phyloP scores from a whole-genome alignment of 371 early-diverging fungal genomes.

The Mortierella sp. region DNA sequence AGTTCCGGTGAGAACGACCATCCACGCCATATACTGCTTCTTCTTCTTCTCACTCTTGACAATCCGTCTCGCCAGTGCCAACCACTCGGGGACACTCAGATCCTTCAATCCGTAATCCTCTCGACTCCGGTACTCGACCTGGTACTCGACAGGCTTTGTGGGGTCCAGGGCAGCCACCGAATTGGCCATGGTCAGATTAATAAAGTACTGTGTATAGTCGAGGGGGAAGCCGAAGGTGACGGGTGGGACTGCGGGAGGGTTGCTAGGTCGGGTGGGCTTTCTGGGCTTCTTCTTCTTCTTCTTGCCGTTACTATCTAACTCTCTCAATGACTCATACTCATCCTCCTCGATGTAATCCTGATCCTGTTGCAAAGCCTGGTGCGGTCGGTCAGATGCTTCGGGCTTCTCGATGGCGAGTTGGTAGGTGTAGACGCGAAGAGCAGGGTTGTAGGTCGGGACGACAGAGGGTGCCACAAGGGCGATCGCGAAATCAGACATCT shows the following conservation, averaged over 20 bases:
- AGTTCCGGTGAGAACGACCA: slow-evolving; percentile 51
- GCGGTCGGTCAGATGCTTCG: background rate
- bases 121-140: slow-evolving; percentile 72
- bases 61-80: slow-evolving; percentile 65
- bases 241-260: slow-evolving; percentile 40
- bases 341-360: slow-evolving; percentile 27
- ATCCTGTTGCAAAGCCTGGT: background rate
- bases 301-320: slow-evolving; percentile 19
- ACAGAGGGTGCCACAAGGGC: slow-evolving; percentile 80
- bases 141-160: slow-evolving; percentile 47
- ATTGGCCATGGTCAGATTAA: slow-evolving; percentile 63
- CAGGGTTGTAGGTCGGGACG: slow-evolving; percentile 81
- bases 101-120: slow-evolving; percentile 74
- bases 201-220: slow-evolving; percentile 73
- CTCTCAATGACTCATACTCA: slow-evolving; percentile 16
- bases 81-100: slow-evolving; percentile 65
- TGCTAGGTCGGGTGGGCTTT: slow-evolving; percentile 34
- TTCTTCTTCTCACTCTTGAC: slow-evolving; percentile 19
- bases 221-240: slow-evolving; percentile 62
- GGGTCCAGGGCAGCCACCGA: background rate
- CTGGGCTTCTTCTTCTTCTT: slow-evolving; percentile 40
- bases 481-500: slow-evolving; percentile 59
- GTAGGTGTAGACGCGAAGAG: slow-evolving; percentile 68
- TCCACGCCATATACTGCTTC: slow-evolving; percentile 42
- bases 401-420: slow-evolving; percentile 34